phyloP scores from a whole-genome alignment of 129 eudicot genomes.

The Gnaphalium uliginosum region DNA sequence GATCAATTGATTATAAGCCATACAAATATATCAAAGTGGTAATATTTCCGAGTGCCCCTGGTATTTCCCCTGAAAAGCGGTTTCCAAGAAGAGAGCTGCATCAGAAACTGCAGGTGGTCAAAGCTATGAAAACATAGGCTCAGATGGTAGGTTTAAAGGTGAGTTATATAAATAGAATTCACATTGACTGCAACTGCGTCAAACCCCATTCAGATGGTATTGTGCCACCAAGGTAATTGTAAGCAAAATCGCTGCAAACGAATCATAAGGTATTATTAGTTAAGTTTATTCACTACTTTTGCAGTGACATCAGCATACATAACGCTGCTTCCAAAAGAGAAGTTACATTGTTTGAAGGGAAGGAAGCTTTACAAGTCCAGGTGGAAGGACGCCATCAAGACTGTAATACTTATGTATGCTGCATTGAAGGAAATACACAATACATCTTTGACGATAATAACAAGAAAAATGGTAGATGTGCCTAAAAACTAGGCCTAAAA shows the following conservation, averaged over 20 bases:
- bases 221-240: slow-evolving; percentile 65
- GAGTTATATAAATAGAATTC: background rate
- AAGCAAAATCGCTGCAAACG: slow-evolving; percentile 75
- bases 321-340: background rate
- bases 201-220: slow-evolving; percentile 78
- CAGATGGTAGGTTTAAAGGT: slow-evolving; percentile 5
- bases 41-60: slow-evolving; percentile 63
- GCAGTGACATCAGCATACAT: slow-evolving; percentile 1
- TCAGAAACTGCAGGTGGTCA: slow-evolving; percentile 9
- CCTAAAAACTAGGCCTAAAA: no score
- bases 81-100: slow-evolving; percentile 85
- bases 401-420: slow-evolving; percentile 61
- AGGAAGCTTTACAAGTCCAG: slow-evolving; percentile 58
- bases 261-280: background rate
- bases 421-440: slow-evolving; percentile 33
- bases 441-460: slow-evolving; percentile 15
- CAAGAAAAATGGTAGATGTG: background rate
- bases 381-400: slow-evolving; percentile 85
- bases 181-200: slow-evolving; percentile 56
- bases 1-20: slow-evolving; percentile 26
- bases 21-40: slow-evolving; percentile 76
- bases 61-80: slow-evolving; percentile 75
- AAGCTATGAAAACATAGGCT: slow-evolving; percentile 16
- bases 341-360: slow-evolving; percentile 67
- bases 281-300: background rate